phyloP scores from a whole-genome alignment of 306 rosid genomes.

The Malus orientalis region DNA sequence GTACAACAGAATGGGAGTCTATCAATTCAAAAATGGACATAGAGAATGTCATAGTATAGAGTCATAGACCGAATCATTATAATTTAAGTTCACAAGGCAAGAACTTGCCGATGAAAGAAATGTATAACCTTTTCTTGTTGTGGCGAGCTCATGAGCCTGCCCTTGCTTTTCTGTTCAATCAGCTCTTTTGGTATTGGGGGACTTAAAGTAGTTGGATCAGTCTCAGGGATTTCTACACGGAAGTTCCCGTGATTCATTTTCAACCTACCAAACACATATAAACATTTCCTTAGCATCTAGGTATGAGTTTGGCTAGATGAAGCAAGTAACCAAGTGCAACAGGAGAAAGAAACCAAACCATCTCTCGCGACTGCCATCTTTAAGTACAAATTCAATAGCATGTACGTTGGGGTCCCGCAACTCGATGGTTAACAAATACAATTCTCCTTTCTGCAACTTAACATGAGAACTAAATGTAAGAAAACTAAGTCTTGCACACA shows the following conservation, averaged over 20 bases:
- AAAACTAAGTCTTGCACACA: background rate
- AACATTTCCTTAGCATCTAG: background rate
- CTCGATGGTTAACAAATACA: slow-evolving; percentile 22
- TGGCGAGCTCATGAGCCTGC: slow-evolving; percentile 20
- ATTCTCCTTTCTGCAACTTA: slow-evolving; percentile 24
- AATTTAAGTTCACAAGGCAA: background rate
- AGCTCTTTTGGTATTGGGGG: slow-evolving; percentile 13
- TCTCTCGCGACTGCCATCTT: slow-evolving; percentile 21
- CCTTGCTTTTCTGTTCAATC: slow-evolving; percentile 16
- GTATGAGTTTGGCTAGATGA: background rate
- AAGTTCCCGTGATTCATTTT: slow-evolving; percentile 31
- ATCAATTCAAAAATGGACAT: background rate
- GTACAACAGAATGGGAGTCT: background rate
- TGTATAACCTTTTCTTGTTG: slow-evolving; percentile 19
- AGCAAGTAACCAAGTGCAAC: background rate
- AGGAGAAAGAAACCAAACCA: slow-evolving; percentile 15
- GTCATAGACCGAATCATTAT: background rate
- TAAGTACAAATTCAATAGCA: slow-evolving; percentile 31
- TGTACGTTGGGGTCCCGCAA: slow-evolving; percentile 29
- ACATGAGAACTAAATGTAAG: background rate
- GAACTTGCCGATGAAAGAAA: background rate
- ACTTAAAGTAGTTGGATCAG: slow-evolving; percentile 6
- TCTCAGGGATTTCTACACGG: slow-evolving; percentile 23
- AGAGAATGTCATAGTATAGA: background rate
- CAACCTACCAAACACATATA: slow-evolving; percentile 14